Evolutionary conservation across 371 early-diverging fungal species (phyloP), one percentile per base, ranked within the genome.

Genomic region (Circinella umbellata): DNA sequence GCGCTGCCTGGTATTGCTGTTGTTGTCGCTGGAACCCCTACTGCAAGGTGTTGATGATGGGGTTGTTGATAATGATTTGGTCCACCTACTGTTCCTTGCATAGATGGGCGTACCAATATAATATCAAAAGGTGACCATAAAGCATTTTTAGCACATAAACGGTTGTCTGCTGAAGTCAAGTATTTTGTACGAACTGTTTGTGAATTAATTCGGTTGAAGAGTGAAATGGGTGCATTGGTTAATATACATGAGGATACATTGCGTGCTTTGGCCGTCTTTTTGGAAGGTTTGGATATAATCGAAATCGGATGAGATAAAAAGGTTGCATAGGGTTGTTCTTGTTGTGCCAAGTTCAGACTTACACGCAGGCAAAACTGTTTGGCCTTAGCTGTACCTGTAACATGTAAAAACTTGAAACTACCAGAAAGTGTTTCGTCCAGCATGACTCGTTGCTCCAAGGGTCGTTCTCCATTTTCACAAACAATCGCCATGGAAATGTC

Each of bases 131-230:
- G 86, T 27, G 92, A 88, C 94, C 94, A 93, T 54, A 89, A 84
- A 34, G 90, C 83, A 71, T 89, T 90, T 77, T 90, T 91, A 7
- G 92, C 93, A 61, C 91, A 89, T 63, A 91, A 79, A 70, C 84
- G 85, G 42, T 80, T 76, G 37, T 81, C 82, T 54, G 85, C 80
- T 47, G 87, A 78, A 55, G 88, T 85, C 82, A 94, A 85, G 75
- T 93, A 94, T 73, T 92, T 92, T 27, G 95, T 95, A 61, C 93
- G 86, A 27, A 93, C 93, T 0, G 94, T 95, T 77, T 95, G 95
- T 6, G 94, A 94, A 71, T 92, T 91, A 79, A 93, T 91, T 54
- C 93, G 90, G 76, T 92, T 93, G 71, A 91, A 89, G 37, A 93
- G 78, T 64, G 91, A 86, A 18, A 93, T 86, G 9, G 87, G 84